phyloP scores from a whole-genome alignment of 2,329 filamentous ascomycete species.

The Penicillium sp. region DNA sequence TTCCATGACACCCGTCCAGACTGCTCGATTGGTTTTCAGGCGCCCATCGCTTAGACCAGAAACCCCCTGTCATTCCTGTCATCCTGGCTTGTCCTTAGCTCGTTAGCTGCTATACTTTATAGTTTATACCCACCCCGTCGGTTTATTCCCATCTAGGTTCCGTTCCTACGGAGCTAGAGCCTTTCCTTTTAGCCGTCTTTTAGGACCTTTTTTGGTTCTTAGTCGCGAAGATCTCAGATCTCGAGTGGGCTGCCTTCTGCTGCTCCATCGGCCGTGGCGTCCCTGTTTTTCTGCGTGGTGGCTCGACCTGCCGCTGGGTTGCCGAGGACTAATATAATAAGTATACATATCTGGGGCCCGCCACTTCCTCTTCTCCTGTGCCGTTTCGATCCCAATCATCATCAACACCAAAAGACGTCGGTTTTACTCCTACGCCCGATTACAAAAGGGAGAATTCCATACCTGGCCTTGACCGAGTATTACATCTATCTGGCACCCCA shows the following conservation, averaged over 20 bases:
- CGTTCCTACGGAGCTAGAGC: constrained; percentile 11
- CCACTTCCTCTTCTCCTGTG: background rate
- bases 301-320: background rate
- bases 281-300: constrained; percentile 4
- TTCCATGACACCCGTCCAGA: background rate
- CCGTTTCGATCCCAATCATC: background rate
- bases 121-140: constrained; percentile 12
- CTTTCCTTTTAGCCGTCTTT: constrained; percentile 13
- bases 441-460: background rate
- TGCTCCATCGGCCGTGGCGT: constrained; percentile 11
- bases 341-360: constrained; percentile 6
- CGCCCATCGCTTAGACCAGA: constrained; percentile 2
- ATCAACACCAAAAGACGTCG: background rate
- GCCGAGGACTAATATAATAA: background rate
- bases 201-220: constrained; percentile 14
- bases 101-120: constrained; percentile 4
- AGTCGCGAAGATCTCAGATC: constrained; percentile 24
- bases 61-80: constrained; percentile 9
- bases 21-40: constrained; percentile 6
- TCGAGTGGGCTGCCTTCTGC: constrained; percentile 13
- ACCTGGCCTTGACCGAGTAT: background rate
- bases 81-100: constrained; percentile 10
- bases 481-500: background rate
- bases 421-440: background rate
- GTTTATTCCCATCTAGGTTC: constrained; percentile 11